These are phyloP conservation scores for Scheffersomyces amazonensis DNA, from an alignment of 805 yeast genomes.

Conservation along the genomic window DNA sequence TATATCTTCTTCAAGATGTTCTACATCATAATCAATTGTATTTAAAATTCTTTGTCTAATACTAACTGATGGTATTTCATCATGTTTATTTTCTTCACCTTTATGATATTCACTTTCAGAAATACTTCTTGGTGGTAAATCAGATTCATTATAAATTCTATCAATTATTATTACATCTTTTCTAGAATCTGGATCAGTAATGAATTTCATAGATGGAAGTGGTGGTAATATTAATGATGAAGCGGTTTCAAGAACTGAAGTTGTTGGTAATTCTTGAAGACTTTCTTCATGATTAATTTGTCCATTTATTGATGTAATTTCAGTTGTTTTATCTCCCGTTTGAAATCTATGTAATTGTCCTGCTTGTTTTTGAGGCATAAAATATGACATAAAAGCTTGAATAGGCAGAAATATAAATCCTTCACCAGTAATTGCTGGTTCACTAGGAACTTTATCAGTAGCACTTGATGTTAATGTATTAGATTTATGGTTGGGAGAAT, in stretches of 20 bases:
- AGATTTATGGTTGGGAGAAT: constrained; percentile 8
- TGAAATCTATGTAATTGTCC: constrained; percentile 15
- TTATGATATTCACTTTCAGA: background rate
- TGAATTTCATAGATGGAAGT: constrained; percentile 63
- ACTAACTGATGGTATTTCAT: constrained; percentile 3
- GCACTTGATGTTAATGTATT: constrained; percentile 3
- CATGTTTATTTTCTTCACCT: background rate
- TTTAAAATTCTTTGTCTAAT: constrained; percentile 18
- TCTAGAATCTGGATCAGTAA: constrained; percentile 65
- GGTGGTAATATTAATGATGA: constrained; percentile 78
- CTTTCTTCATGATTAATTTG: constrained; percentile 16
- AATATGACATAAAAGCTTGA: constrained; percentile 37
- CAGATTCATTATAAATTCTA: constrained; percentile 61
- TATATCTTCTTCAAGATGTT: constrained; percentile 66
- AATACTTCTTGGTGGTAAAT: constrained; percentile 47
- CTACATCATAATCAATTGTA: constrained; percentile 33
- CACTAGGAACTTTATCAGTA: constrained; percentile 16
- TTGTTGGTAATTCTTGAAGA: constrained; percentile 49
- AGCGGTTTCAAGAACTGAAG: constrained; percentile 78
- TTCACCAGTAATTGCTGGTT: constrained; percentile 8
- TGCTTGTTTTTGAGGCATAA: constrained; percentile 40
- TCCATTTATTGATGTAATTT: constrained; percentile 10
- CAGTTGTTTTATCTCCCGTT: constrained; percentile 8
- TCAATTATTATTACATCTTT: constrained; percentile 78
- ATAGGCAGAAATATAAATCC: constrained; percentile 18